phyloP scores from a whole-genome alignment of 352 stramenopile genomes.

The Nothophytophthora sp. region DNA sequence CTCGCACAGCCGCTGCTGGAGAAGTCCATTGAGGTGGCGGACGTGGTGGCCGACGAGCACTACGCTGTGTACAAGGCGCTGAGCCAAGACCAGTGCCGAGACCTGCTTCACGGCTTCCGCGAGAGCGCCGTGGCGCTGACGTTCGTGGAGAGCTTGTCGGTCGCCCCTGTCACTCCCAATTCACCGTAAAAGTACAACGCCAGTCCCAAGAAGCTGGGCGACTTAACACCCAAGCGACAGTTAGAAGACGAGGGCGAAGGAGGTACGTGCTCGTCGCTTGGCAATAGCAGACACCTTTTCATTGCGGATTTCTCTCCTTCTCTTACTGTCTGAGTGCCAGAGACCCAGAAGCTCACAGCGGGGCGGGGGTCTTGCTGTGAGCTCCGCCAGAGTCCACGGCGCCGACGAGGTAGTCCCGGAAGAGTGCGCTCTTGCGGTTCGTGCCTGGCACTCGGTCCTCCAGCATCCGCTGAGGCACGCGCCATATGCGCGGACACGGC shows the following conservation, averaged over 20 bases:
- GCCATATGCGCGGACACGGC: slow-evolving; percentile 30
- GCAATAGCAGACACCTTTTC: slow-evolving; percentile 29
- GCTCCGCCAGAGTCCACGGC: slow-evolving; percentile 50
- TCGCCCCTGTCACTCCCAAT: slow-evolving; percentile 7
- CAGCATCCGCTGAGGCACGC: slow-evolving; percentile 45
- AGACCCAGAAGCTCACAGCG: background rate
- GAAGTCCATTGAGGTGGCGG: slow-evolving; percentile 75
- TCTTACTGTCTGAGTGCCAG: too few species aligned
- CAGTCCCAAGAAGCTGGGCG: too few species aligned
- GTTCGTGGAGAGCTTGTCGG: slow-evolving; percentile 46
- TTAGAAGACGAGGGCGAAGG: slow-evolving; percentile 23
- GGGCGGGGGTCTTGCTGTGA: slow-evolving; percentile 33
- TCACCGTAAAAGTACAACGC: slow-evolving; percentile 26
- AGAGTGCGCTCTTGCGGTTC: slow-evolving; percentile 24
- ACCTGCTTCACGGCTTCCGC: slow-evolving; percentile 66
- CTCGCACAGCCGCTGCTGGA: slow-evolving; percentile 62
- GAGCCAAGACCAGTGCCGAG: slow-evolving; percentile 59
- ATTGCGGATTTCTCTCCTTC: slow-evolving; percentile 13
- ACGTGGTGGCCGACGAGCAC: slow-evolving; percentile 78
- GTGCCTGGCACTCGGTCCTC: slow-evolving; percentile 17
- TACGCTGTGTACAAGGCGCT: slow-evolving; percentile 69
- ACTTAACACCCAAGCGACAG: slow-evolving; percentile 20
- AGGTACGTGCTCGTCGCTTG: slow-evolving; percentile 5
- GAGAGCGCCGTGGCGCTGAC: slow-evolving; percentile 69
- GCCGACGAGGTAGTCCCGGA: slow-evolving; percentile 46